These are phyloP conservation scores for Curvularia verruculosa DNA, from an alignment of 2,329 filamentous ascomycete species.

Conservation along the genomic window DNA sequence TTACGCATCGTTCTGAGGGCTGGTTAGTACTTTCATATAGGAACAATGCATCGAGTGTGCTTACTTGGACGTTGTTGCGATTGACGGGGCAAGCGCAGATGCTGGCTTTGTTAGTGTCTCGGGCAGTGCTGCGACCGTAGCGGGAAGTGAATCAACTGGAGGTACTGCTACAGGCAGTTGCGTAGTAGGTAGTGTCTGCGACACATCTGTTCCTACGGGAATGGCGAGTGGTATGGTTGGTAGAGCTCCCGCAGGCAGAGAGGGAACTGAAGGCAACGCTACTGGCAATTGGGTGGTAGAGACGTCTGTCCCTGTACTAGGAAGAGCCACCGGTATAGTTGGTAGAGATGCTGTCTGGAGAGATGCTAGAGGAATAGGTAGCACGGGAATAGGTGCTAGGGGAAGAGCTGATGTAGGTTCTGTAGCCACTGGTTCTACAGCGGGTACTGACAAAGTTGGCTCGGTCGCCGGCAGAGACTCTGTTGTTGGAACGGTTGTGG, in stretches of 20 bases:
- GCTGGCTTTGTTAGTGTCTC: conserved; percentile 1
- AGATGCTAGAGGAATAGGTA: background rate
- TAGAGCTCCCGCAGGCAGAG: too few relatives aligned
- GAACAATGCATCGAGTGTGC: background rate
- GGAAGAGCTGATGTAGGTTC: conserved; percentile 2
- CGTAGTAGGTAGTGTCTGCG: background rate
- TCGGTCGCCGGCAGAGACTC: background rate
- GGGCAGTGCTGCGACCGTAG: background rate
- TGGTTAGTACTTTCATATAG: conserved; percentile 1
- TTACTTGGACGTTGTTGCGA: conserved; percentile 11
- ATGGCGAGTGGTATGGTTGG: too few relatives aligned
- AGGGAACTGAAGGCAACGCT: too few relatives aligned
- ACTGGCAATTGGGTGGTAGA: too few relatives aligned
- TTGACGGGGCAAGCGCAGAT: conserved; percentile 10
- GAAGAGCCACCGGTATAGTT: background rate
- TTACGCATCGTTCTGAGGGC: conserved; percentile 5
- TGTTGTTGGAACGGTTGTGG: background rate
- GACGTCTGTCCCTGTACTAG: background rate
- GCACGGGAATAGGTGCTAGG: background rate
- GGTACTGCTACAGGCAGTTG: background rate
- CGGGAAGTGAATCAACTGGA: background rate
- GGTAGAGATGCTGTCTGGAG: background rate
- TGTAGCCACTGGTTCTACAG: conserved; percentile 3
- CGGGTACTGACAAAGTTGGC: conserved; percentile 6
- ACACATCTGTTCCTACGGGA: background rate